These are phyloP conservation scores for Picochlorum costavermella DNA, from an alignment of 139 green algal species.

Conservation along the genomic window DNA sequence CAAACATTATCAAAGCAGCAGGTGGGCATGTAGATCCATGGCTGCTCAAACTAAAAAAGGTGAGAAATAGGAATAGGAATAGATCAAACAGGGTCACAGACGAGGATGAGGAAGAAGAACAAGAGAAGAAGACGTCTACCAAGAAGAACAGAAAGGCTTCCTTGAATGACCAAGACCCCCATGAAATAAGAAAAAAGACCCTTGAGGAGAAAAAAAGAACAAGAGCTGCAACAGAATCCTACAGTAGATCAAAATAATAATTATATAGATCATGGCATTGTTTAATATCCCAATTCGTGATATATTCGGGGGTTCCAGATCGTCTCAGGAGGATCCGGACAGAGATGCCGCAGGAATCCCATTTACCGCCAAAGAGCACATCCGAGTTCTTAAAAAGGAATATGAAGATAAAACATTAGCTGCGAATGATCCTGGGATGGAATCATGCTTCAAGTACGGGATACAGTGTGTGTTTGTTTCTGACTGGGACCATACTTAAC, in stretches of 20 bases:
- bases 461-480: too few relatives aligned
- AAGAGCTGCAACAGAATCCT: too few relatives aligned
- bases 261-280: too few relatives aligned
- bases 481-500: too few relatives aligned
- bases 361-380: neutral
- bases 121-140: slow-evolving; percentile 2
- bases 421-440: neutral
- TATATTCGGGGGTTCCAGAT: too few relatives aligned
- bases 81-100: slow-evolving; percentile 2
- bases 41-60: slow-evolving; percentile 64
- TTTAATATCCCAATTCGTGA: too few relatives aligned
- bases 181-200: neutral
- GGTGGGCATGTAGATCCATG: slow-evolving; percentile 66
- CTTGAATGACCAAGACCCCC: neutral
- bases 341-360: neutral
- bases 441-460: slow-evolving; percentile 4
- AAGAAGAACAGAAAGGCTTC: slow-evolving; percentile 6
- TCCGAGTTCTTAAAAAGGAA: neutral
- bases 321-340: too few relatives aligned
- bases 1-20: slow-evolving; percentile 50
- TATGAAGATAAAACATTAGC: neutral
- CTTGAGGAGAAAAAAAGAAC: too few relatives aligned
- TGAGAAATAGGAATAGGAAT: slow-evolving; percentile 14
- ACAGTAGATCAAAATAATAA: too few relatives aligned
- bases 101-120: slow-evolving; percentile 9